Conservation (phyloP, 2,329 filamentous ascomycete genomes). For the Colletotrichum sp. region DNA sequence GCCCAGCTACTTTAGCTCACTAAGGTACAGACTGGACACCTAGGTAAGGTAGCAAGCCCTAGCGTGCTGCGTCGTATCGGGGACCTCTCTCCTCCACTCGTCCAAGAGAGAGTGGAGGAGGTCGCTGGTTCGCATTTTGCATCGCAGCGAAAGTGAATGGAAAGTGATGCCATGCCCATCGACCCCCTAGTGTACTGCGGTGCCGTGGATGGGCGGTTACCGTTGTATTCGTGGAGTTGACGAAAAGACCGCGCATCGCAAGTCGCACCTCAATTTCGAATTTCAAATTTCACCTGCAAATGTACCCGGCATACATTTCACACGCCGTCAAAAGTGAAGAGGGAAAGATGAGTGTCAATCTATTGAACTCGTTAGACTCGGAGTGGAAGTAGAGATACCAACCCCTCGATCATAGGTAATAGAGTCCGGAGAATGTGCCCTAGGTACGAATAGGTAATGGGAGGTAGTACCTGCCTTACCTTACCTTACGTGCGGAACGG, state of each 20-base stretch:
- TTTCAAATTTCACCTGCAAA: neutral
- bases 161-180: neutral
- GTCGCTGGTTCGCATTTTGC: neutral
- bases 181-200: neutral
- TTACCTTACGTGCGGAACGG: neutral
- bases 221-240: neutral
- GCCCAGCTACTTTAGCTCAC: neutral
- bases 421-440: neutral
- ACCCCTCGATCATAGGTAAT: neutral
- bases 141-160: neutral
- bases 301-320: neutral
- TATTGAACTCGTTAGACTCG: neutral
- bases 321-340: neutral
- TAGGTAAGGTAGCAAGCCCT: neutral
- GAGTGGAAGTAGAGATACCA: neutral
- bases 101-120: neutral
- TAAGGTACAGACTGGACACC: too few species aligned
- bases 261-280: neutral
- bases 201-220: neutral
- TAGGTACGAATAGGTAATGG: neutral
- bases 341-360: neutral
- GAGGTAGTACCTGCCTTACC: neutral
- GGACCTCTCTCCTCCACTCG: neutral
- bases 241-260: neutral
- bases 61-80: neutral